Evolutionary conservation across 306 rosid genomes (phyloP), one percentile per base, ranked within the genome.

Genomic region (Lablab purpureus): DNA sequence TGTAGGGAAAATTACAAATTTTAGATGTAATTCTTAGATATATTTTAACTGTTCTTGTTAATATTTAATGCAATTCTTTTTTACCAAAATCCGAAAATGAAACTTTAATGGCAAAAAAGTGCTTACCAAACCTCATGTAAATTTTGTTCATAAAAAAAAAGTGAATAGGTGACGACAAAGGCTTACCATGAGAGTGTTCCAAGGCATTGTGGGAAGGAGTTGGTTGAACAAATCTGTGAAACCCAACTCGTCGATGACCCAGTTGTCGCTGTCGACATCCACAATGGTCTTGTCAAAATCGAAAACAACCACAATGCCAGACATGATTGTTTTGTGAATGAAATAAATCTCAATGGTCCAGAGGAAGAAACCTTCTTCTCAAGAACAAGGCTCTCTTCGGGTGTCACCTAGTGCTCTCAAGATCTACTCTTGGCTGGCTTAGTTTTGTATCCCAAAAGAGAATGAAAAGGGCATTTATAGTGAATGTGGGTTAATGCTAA

Each of bases 201-300:
- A 93, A 6, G 97, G 93, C 97, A 93, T 90, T 73, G 95, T 85
- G 21, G 93, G 92, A 73, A 86, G 90, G 15, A 93, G 91, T 1
- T 81, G 67, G 40, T 91, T 87, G 88, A 90, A 93, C 82, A 86
- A 85, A 67, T 91, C 91, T 1, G 93, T 88, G 32, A 71, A 78
- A 63, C 93, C 95, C 59, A 93, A 74, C 17, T 85, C 93, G 7
- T 93, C 97, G 13, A 93, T 58, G 23, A 91, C 92, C 94, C 91
- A 93, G 5, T 93, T 90, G 80, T 93, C 98, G 37, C 97, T 90
- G 7, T 93, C 97, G 6, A 86, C 81, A 70, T 93, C 97, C 17
- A 91, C 75, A 1, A 93, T 93, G 40, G 98, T 93, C 87, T 90
- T 88, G 82, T 93, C 98, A 67, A 93, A 93, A 46, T 93, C 97